Percentiles rank a stretch among this genome's conserved stretches.
Conservation (phyloP, 768 basidiomycete species). For the Tricholoma sp. region DNA sequence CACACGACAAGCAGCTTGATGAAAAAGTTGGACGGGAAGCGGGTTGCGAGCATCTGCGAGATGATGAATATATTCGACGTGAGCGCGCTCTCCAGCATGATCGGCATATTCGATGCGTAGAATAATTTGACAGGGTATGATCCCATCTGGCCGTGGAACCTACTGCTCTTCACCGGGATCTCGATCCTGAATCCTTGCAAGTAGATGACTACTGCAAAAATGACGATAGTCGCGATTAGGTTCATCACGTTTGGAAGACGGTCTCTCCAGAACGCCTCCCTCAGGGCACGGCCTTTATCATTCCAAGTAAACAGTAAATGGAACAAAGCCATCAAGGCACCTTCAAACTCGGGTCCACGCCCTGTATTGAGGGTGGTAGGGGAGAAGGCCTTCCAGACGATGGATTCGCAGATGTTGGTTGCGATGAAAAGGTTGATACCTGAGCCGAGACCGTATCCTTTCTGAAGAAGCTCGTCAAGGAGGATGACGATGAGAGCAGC, state of each 20-base stretch:
- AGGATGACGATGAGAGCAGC: slow-evolving; percentile 96
- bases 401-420: slow-evolving; percentile 99
- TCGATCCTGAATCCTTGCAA: slow-evolving; percentile 98
- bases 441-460: slow-evolving; percentile 97
- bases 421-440: slow-evolving; percentile 99
- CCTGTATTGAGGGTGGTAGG: slow-evolving; percentile 98
- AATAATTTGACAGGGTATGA: slow-evolving; percentile 97
- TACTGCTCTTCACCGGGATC: slow-evolving; percentile 96
- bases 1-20: slow-evolving; percentile 92
- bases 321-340: slow-evolving; percentile 94
- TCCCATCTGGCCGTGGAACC: slow-evolving; percentile 93
- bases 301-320: slow-evolving; percentile 98
- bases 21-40: slow-evolving; percentile 90
- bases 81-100: slow-evolving; percentile 95
- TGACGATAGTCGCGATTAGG: slow-evolving; percentile 84
- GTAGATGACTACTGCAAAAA: slow-evolving; percentile 96
- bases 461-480: slow-evolving; percentile 97
- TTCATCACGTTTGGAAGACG: slow-evolving; percentile 98
- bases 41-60: slow-evolving; percentile 88
- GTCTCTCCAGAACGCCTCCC: slow-evolving; percentile 98
- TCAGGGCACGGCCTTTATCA: slow-evolving; percentile 93
- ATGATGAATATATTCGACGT: slow-evolving; percentile 95
- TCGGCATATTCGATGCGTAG: slow-evolving; percentile 99
- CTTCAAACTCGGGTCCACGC: slow-evolving; percentile 96
- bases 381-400: slow-evolving; percentile 99